Conservation (phyloP, 495 filamentous ascomycete species). For the Aspergillus haitiensis region DNA sequence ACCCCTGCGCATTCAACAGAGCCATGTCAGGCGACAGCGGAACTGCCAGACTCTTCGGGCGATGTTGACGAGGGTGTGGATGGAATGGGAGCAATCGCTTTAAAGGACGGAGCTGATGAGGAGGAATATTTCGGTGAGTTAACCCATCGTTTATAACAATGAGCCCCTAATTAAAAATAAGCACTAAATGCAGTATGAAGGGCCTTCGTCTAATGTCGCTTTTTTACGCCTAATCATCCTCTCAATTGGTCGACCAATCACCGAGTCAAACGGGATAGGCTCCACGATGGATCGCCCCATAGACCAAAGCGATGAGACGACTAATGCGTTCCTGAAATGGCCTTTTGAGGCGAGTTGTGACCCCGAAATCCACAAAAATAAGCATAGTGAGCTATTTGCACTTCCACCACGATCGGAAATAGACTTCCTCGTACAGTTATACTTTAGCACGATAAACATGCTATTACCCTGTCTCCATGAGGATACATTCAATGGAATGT, state of each 20-base stretch:
- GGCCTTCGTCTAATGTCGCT: background rate
- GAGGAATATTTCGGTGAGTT: slow-evolving; percentile 11
- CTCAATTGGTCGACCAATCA: too few relatives aligned
- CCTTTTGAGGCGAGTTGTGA: background rate
- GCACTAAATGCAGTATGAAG: background rate
- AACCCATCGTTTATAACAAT: background rate
- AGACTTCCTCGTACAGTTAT: background rate
- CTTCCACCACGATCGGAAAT: background rate
- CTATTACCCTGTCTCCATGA: slow-evolving; percentile 8
- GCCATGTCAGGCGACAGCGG: background rate
- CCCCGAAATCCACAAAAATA: background rate
- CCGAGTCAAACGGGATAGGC: background rate
- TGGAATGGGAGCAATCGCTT: slow-evolving; percentile 6
- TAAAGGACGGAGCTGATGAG: background rate
- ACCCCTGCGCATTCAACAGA: too few relatives aligned
- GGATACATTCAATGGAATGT: slow-evolving; percentile 1
- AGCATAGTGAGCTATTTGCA: background rate
- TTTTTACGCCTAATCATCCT: background rate
- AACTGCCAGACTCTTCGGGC: background rate
- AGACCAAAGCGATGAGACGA: background rate
- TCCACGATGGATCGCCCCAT: background rate
- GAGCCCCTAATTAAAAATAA: background rate
- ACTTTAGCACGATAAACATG: slow-evolving; percentile 4
- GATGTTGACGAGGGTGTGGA: slow-evolving; percentile 2
- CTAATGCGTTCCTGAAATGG: background rate